phyloP scores from a whole-genome alignment of 2,329 filamentous ascomycete genomes.

The Fusarium pseudocircinatum region DNA sequence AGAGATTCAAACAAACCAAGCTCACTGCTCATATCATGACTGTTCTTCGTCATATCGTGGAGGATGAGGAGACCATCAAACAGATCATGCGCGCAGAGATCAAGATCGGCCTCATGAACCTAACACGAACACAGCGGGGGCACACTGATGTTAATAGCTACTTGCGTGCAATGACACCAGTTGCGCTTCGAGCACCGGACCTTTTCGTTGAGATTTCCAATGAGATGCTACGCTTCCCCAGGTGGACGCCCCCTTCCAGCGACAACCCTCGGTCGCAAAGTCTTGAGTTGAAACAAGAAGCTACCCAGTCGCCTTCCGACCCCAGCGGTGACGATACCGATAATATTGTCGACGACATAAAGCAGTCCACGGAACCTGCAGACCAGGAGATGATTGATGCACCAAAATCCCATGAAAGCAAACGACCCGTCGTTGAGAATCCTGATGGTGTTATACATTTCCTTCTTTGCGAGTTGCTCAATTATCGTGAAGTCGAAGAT shows the following conservation, averaged over 20 bases:
- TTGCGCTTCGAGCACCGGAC: conserved; percentile 82
- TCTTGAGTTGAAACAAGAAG: conserved; percentile 55
- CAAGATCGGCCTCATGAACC: conserved; percentile 74
- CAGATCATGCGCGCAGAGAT: conserved; percentile 95
- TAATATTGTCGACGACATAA: conserved; percentile 55
- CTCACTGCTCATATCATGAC: conserved; percentile 76
- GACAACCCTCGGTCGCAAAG: conserved; percentile 47
- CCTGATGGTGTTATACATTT: conserved; percentile 97
- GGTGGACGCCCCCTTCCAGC: conserved; percentile 60
- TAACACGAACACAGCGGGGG: conserved; percentile 60
- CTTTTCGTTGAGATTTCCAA: conserved; percentile 89
- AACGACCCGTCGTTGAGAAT: conserved; percentile 87
- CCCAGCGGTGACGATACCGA: conserved; percentile 26
- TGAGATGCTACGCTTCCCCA: conserved; percentile 79
- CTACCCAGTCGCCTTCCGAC: conserved; percentile 27
- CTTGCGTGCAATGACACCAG: conserved; percentile 78
- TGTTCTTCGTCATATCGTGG: conserved; percentile 89
- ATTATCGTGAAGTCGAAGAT: conserved; percentile 92
- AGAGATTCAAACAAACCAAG: conserved; percentile 70
- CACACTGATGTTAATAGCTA: conserved; percentile 75
- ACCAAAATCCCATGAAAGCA: conserved; percentile 75
- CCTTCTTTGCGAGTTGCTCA: conserved; percentile 88
- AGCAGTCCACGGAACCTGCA: conserved; percentile 66
- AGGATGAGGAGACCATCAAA: conserved; percentile 90
- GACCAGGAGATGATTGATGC: conserved; percentile 72